Evolutionary conservation across 495 filamentous ascomycete species (phyloP).

Genomic region (Neurospora tetrasperma): DNA sequence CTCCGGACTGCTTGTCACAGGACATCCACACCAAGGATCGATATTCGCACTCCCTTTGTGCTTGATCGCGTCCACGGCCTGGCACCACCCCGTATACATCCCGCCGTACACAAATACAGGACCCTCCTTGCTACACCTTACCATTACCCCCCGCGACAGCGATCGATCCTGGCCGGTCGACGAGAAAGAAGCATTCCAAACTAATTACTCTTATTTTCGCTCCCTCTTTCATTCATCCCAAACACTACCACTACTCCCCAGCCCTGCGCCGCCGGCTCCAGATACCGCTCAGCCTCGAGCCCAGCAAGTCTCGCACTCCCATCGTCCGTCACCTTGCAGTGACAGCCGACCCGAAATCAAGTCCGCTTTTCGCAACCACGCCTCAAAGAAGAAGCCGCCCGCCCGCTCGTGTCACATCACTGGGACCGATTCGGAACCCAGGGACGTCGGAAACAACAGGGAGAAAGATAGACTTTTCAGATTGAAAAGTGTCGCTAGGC

Average conservation of each 20-base stretch:
- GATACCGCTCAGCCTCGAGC: neutral
- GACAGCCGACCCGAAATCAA: neutral
- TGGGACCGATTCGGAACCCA: neutral
- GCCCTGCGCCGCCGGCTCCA: neutral
- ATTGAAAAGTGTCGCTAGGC: neutral
- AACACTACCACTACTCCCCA: neutral
- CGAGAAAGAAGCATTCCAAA: neutral
- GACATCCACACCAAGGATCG: neutral
- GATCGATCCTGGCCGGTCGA: neutral
- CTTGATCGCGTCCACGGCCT: neutral
- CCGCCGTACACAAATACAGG: neutral
- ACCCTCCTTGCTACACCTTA: neutral
- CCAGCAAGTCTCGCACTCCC: neutral
- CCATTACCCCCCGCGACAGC: neutral
- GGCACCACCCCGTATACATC: neutral
- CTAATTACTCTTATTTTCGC: neutral
- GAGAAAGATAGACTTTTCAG: neutral
- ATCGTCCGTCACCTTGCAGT: neutral
- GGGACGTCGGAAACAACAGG: neutral
- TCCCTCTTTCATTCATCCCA: neutral
- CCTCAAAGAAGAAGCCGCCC: neutral
- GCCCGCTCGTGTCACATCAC: neutral
- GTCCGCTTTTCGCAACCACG: neutral
- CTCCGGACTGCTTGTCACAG: neutral
- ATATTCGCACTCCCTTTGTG: neutral